Percentiles rank a stretch among this genome's conserved stretches.
Conservation (phyloP, 495 filamentous ascomycete species). For the Neurospora terricola region DNA sequence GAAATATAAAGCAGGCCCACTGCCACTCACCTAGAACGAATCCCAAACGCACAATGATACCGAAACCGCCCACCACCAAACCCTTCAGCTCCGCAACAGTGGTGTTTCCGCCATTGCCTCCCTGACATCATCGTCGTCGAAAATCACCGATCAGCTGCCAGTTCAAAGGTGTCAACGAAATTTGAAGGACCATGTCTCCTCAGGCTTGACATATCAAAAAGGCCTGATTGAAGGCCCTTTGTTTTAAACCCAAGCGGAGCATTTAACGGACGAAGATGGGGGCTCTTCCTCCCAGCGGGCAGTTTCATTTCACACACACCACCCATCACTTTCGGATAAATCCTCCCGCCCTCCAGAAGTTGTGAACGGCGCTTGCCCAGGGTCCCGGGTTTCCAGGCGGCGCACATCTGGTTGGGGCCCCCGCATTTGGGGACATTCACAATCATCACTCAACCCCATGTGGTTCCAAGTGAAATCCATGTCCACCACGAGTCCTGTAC, state of each 20-base stretch:
- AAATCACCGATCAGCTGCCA: not conserved
- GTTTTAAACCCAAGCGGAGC: not conserved
- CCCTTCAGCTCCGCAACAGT: constrained; percentile 3
- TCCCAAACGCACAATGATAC: not conserved
- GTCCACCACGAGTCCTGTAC: not conserved
- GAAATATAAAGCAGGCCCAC: not conserved
- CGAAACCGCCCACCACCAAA: not conserved
- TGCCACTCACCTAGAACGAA: not conserved
- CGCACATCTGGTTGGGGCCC: not conserved
- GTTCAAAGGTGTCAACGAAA: not conserved
- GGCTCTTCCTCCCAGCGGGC: not conserved
- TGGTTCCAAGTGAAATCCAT: not conserved
- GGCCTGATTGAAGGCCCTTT: too few relatives aligned
- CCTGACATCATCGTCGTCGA: constrained; percentile 6
- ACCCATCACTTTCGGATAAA: not conserved
- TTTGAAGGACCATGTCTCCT: not conserved
- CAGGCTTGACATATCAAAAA: not conserved
- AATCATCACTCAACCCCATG: not conserved
- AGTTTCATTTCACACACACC: not conserved
- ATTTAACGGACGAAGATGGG: not conserved
- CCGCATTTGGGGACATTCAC: not conserved
- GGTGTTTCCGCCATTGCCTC: not conserved
- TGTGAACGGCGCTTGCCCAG: not conserved
- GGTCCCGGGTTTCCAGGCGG: not conserved
- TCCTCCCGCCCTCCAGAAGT: not conserved